phyloP scores from a whole-genome alignment of 140 eudicot species.

The Flaveria floridana region DNA sequence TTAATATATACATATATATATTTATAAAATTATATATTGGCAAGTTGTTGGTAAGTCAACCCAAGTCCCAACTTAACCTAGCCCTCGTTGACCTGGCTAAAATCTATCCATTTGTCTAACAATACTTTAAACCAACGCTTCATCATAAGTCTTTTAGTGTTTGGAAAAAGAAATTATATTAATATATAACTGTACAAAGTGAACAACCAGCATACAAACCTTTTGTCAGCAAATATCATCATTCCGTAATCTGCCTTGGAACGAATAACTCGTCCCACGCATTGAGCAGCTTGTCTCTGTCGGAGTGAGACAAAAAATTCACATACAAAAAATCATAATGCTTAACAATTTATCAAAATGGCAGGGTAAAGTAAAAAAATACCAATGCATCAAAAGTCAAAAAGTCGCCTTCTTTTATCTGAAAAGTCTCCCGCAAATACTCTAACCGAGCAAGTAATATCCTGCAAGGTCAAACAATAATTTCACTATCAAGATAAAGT shows the following conservation, averaged over 20 bases:
- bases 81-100: neutral
- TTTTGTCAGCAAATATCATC: constrained; percentile 99
- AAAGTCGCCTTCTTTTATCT: constrained; percentile 97
- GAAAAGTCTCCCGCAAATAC: constrained; percentile 88
- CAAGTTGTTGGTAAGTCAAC: neutral
- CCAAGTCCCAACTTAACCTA: neutral
- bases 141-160: neutral
- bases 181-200: neutral
- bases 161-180: neutral
- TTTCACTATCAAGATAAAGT: neutral
- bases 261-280: constrained; percentile 97
- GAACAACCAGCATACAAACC: constrained; percentile 42
- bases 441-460: constrained; percentile 91
- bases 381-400: constrained; percentile 97
- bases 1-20: neutral
- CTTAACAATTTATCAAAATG: neutral
- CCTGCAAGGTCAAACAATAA: constrained; percentile 46
- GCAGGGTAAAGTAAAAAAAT: constrained; percentile 20
- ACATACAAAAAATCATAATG: neutral
- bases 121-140: neutral
- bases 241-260: constrained; percentile 99
- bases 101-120: neutral
- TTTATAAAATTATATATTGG: neutral
- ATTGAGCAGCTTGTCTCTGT: constrained; percentile 99
- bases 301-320: neutral